Evolutionary conservation across 164 flowering plant genomes (phyloP), one percentile per base, ranked within the genome.

Genomic region (Paratinospora sagittata): DNA sequence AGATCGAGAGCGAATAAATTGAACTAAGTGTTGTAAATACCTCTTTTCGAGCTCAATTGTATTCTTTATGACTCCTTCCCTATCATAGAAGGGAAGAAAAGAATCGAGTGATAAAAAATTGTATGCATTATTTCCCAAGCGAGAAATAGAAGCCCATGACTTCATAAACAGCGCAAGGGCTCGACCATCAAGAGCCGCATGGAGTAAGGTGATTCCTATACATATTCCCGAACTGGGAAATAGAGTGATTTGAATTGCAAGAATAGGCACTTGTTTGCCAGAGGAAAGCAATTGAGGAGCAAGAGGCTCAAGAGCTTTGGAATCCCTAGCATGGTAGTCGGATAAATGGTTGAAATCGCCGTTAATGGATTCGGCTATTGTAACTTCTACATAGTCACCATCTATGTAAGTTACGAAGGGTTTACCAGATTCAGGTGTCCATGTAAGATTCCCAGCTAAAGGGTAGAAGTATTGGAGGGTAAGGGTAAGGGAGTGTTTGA

Each of bases 181-280:
- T 47, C 2, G 52, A 47, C 91, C 14, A 71, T 77, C 78, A 7
- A 60, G 66, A 10, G 58, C 62, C 10, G 63, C 82, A 61, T 81
- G 90, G 52, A 58, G 68, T 5, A 76, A 57, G 34, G 79, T 1
- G 0, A 85, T 84, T 2, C 83, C 63, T 78, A 80, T 4, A 84
- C 24, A 0, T 87, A 47, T 10, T 47, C 52, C 52, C 6, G 52
- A 47, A 36, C 71, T 70, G 7, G 83, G 83, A 43, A 84, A 85
- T 0, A 82, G 1, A 0, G 88, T 84, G 8, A 83, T 64, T 34
- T 83, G 86, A n/a, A 81, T 21, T 1, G 85, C 78, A 1, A 88
- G 5, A 8, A 82, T 23, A 0, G 82, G 81, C 3, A 62, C 65
- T 36, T 1, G 57, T 13, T 24, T 61, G 24, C 36, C 17, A 3